Evolutionary conservation across 345 rosid genomes (phyloP).

Genomic region (Litchi chinensis): DNA sequence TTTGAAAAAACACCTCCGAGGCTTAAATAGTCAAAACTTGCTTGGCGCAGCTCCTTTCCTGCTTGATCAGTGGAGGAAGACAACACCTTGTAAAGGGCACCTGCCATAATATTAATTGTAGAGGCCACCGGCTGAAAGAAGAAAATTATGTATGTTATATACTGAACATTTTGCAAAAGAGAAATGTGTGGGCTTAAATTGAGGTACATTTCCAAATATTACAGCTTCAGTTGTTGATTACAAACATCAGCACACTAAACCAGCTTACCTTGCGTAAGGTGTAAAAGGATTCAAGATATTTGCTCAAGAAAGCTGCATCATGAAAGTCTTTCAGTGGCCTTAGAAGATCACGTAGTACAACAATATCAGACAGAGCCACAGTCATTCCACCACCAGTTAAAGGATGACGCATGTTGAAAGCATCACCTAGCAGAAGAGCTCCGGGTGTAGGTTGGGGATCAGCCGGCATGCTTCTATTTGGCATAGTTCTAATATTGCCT

Average conservation of each 20-base stretch:
- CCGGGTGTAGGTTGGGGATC: constrained; percentile 53
- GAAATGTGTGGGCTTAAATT: background rate
- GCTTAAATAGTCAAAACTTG: constrained; percentile 59
- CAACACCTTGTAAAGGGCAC: constrained; percentile 56
- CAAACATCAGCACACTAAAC: background rate
- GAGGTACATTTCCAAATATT: background rate
- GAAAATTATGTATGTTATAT: background rate
- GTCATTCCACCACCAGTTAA: constrained; percentile 66
- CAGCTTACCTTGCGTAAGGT: constrained; percentile 53
- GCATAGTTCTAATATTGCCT: constrained; percentile 58
- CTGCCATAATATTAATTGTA: constrained; percentile 57
- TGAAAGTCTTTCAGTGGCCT: constrained; percentile 37
- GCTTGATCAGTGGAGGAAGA: constrained; percentile 51
- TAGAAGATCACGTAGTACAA: constrained; percentile 47
- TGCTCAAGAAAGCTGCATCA: constrained; percentile 38
- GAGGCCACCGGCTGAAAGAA: constrained; percentile 56
- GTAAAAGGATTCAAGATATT: constrained; percentile 57
- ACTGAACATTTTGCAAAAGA: background rate
- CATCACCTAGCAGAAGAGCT: constrained; percentile 53
- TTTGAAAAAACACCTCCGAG: constrained; percentile 53
- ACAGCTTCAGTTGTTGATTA: background rate
- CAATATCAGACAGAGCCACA: constrained; percentile 52
- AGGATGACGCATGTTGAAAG: constrained; percentile 63
- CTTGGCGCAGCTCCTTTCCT: constrained; percentile 52
- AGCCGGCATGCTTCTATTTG: constrained; percentile 61